phyloP scores from a whole-genome alignment of 495 filamentous ascomycete genomes.

The Neurospora sp. region DNA sequence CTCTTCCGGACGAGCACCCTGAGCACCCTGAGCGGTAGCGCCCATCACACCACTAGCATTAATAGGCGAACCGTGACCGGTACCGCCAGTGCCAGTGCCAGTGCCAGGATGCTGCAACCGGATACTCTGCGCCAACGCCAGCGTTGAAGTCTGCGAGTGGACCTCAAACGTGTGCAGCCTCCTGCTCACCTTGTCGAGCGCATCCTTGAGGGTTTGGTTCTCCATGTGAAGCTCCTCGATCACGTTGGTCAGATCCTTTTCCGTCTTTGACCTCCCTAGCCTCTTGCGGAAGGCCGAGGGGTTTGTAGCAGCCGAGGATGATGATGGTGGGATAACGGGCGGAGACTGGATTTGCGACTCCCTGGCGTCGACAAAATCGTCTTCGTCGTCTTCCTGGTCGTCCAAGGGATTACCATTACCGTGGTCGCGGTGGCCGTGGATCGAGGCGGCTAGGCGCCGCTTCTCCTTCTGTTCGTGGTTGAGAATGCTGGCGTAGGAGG shows the following conservation, averaged over 20 bases:
- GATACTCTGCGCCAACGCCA: conserved; percentile 73
- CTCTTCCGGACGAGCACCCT: background rate
- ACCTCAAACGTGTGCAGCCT: conserved; percentile 79
- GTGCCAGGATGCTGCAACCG: conserved; percentile 46
- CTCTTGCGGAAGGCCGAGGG: conserved; percentile 20
- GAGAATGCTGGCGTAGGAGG: conserved; percentile 82
- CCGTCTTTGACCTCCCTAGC: conserved; percentile 20
- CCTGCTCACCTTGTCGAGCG: conserved; percentile 68
- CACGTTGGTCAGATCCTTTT: conserved; percentile 40
- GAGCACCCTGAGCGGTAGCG: background rate
- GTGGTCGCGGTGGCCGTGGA: conserved; percentile 19
- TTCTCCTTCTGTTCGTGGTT: conserved; percentile 60
- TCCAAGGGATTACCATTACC: conserved; percentile 25
- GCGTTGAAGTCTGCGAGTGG: conserved; percentile 67
- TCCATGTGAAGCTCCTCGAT: conserved; percentile 77
- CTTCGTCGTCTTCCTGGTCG: conserved; percentile 54
- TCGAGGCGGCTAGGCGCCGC: conserved; percentile 34
- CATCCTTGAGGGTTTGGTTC: conserved; percentile 63
- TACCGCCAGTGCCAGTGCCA: background rate
- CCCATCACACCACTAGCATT: conserved; percentile 25
- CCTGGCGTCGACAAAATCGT: conserved; percentile 80
- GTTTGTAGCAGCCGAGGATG: background rate
- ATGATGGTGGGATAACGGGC: background rate
- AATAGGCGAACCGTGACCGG: conserved; percentile 19
- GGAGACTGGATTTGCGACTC: conserved; percentile 42